phyloP scores from a whole-genome alignment of 805 yeast genomes.

The Pichia nakasei region DNA sequence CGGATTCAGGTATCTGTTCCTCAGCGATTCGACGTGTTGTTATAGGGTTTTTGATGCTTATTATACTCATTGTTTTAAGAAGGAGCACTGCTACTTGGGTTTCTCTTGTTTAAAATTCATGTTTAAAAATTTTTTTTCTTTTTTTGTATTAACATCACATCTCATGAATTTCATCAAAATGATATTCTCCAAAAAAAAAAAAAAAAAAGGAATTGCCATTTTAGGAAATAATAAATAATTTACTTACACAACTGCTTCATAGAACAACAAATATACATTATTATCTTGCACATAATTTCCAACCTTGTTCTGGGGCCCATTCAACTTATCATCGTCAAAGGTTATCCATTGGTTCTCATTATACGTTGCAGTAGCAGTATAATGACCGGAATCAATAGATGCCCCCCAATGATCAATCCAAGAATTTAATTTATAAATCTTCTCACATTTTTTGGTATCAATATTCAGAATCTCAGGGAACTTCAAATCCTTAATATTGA shows the following conservation, averaged over 20 bases:
- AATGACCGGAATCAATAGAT: slow-evolving; percentile 64
- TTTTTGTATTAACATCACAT: too few species aligned
- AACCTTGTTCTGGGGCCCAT: slow-evolving; percentile 28
- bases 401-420: slow-evolving; percentile 62
- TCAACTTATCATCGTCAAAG: slow-evolving; percentile 65
- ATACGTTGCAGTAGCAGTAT: slow-evolving; percentile 54
- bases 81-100: too few species aligned
- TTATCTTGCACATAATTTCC: slow-evolving; percentile 35
- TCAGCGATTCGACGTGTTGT: neutral
- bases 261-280: slow-evolving; percentile 62
- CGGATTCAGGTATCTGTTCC: neutral
- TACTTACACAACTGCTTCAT: slow-evolving; percentile 18
- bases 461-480: slow-evolving; percentile 23
- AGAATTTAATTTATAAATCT: slow-evolving; percentile 49
- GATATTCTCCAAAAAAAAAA: neutral
- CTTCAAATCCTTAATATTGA: slow-evolving; percentile 17
- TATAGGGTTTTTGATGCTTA: neutral
- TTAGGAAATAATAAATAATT: too few species aligned
- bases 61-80: neutral
- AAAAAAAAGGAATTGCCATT: neutral
- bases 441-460: slow-evolving; percentile 28
- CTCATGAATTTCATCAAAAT: slow-evolving; percentile 10
- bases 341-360: slow-evolving; percentile 54
- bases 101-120: neutral
- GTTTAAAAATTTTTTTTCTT: neutral